Percentiles rank a stretch among this genome's conserved stretches.
Conservation (phyloP, 257 asterid genomes). For the Buddleja alternifolia region DNA sequence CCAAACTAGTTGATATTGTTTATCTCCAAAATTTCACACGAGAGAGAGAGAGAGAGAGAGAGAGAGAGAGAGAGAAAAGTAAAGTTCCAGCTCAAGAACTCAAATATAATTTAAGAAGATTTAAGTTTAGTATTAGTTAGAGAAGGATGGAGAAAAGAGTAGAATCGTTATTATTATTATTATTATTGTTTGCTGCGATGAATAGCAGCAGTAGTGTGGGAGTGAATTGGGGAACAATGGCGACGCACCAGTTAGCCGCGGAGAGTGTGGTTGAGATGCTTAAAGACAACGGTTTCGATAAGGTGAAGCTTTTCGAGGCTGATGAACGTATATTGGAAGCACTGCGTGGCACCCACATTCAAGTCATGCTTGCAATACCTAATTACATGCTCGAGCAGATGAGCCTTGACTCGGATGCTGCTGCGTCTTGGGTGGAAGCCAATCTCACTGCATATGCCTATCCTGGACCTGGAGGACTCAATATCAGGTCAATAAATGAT, state of each 20-base stretch:
- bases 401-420: constrained; percentile 65
- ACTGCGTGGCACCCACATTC: constrained; percentile 57
- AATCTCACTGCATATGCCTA: constrained; percentile 66
- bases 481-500: constrained; percentile 82
- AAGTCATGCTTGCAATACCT: constrained; percentile 90
- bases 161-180: not conserved
- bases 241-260: constrained; percentile 64
- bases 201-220: constrained; percentile 49
- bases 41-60: not conserved
- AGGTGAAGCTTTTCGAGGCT: constrained; percentile 89
- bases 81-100: no score
- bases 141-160: not conserved
- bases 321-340: constrained; percentile 67
- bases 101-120: no score
- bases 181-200: constrained; percentile 18
- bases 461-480: constrained; percentile 69
- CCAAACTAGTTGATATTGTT: no score
- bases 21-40: not conserved
- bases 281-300: constrained; percentile 69
- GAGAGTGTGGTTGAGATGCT: constrained; percentile 69
- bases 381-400: constrained; percentile 75
- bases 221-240: constrained; percentile 96
- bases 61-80: no score
- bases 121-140: no score
- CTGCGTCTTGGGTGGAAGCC: constrained; percentile 82